phyloP scores from a whole-genome alignment of 768 basidiomycete genomes.

The Fistulinella prunicolor region DNA sequence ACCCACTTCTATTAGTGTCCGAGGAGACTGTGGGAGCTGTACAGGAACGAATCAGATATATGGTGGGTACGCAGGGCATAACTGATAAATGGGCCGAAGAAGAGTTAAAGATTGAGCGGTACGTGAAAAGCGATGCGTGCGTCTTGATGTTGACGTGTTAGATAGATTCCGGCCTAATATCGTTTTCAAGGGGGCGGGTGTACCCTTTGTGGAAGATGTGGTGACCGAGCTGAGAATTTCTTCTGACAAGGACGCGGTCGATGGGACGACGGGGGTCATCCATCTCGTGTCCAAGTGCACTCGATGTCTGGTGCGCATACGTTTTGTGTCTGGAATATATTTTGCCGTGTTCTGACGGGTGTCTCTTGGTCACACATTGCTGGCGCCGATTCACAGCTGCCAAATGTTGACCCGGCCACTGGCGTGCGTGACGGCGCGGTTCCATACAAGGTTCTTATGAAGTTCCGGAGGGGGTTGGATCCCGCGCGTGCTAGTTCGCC shows the following conservation, averaged over 20 bases:
- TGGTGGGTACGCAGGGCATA: conserved; percentile 48
- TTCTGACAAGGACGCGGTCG: conserved; percentile 24
- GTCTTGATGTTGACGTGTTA: conserved; percentile 2
- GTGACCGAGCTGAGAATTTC: conserved; percentile 62
- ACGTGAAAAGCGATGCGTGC: conserved; percentile 13
- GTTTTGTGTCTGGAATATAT: conserved; percentile 2
- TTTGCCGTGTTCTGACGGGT: conserved; percentile 1
- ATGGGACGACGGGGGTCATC: conserved; percentile 31
- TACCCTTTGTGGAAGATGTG: conserved; percentile 69
- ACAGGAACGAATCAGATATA: conserved; percentile 43
- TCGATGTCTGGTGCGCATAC: conserved; percentile 62
- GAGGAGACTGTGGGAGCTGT: conserved; percentile 61
- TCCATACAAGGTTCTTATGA: conserved; percentile 72
- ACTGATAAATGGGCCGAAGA: conserved; percentile 51
- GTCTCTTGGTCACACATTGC: conserved; percentile 1
- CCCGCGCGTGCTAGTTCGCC: conserved; percentile 46
- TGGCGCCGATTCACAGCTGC: conserved; percentile 45
- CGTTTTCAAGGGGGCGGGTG: conserved; percentile 58
- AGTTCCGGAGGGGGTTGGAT: conserved; percentile 63
- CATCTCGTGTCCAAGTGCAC: conserved; percentile 65
- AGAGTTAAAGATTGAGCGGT: conserved; percentile 59
- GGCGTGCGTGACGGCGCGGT: conserved; percentile 69
- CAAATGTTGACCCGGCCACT: conserved; percentile 65
- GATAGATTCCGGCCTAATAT: conserved; percentile 76
- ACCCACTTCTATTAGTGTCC: conserved; percentile 63